Evolutionary conservation across 2,329 filamentous ascomycete species (phyloP), one percentile per base, ranked within the genome.

Genomic region (Amauroascus niger): DNA sequence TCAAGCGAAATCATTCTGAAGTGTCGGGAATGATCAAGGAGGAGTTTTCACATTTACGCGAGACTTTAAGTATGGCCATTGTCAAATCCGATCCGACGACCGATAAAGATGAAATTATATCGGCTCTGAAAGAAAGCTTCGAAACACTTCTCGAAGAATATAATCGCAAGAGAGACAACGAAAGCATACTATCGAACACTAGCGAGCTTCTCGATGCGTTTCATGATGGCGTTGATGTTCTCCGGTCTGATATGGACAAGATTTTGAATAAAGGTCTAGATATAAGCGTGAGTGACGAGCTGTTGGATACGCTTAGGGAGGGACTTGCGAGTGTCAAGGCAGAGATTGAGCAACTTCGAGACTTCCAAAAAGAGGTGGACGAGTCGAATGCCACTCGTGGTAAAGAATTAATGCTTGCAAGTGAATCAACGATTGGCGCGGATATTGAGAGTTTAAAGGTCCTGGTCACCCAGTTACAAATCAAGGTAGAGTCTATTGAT

Each of bases 381-480:
- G 71, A 84, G 18, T 73, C 77, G 1, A 65, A 67, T 6, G 71
- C 72, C 2, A 69, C 71, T 1, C 68, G 80, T 30, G 78, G 78
- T 4, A 77, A 76, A 33, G 78, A 80, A 59, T 69, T 82, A 44
- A 76, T 81, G 49, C 73, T 83, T 52, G 79, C 79, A 7, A 76
- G 78, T 45, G 76, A 76, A 51, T 67, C 70, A 1, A 73, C 74
- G 14, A 71, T 80, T 4, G 71, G 81, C 14, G 80, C 85, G 48
- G 88, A 94, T 59, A 83, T 96, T 59, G 88, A 91, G 67, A 87
- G 87, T 55, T 80, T 97, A 35, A 93, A 96, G 66, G 74, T 84
- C 30, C 76, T 96, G 55, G 85, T 97, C 60, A 82, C 83, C 0
- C 84, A 95, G 63, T 78, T 97, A 8, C 81, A 87, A 32, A 82